These are phyloP conservation scores for Yamadazyma sp. DNA, from an alignment of 805 yeast genomes.

Conservation along the genomic window DNA sequence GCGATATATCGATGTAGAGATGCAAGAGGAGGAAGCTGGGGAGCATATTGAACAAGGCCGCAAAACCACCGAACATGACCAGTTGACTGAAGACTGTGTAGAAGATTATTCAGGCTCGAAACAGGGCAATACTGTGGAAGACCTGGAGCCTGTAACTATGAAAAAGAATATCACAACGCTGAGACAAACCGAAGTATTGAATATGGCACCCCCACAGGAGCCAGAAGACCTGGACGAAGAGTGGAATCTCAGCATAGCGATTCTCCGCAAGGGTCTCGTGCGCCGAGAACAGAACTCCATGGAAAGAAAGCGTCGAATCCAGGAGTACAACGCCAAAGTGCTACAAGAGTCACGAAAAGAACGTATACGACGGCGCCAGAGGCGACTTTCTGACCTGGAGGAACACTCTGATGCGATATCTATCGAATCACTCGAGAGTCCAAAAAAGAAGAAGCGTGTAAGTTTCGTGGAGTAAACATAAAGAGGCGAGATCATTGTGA, in stretches of 20 bases:
- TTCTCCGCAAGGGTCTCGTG: conserved; percentile 13
- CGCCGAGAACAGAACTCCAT: conserved; percentile 16
- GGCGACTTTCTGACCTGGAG: background rate
- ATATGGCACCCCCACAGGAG: background rate
- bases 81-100: too few relatives aligned
- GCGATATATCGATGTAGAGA: too few relatives aligned
- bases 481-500: too few relatives aligned
- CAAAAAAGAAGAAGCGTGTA: conserved; percentile 27
- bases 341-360: conserved; percentile 29
- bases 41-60: too few relatives aligned
- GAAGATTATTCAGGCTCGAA: too few relatives aligned
- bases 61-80: too few relatives aligned
- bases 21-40: too few relatives aligned
- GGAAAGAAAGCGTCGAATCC: conserved; percentile 24
- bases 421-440: conserved; percentile 9
- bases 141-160: too few relatives aligned
- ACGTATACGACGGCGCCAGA: conserved; percentile 17
- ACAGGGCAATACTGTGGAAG: too few relatives aligned
- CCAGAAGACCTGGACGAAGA: background rate
- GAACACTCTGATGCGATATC: background rate
- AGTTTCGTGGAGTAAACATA: conserved; percentile 22
- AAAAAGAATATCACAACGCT: too few relatives aligned
- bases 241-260: conserved; percentile 5
- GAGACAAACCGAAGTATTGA: too few relatives aligned
- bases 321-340: conserved; percentile 23